Evolutionary conservation across 495 filamentous ascomycete genomes (phyloP), one percentile per base, ranked within the genome.

Genomic region (Lasiosphaeria miniovina): DNA sequence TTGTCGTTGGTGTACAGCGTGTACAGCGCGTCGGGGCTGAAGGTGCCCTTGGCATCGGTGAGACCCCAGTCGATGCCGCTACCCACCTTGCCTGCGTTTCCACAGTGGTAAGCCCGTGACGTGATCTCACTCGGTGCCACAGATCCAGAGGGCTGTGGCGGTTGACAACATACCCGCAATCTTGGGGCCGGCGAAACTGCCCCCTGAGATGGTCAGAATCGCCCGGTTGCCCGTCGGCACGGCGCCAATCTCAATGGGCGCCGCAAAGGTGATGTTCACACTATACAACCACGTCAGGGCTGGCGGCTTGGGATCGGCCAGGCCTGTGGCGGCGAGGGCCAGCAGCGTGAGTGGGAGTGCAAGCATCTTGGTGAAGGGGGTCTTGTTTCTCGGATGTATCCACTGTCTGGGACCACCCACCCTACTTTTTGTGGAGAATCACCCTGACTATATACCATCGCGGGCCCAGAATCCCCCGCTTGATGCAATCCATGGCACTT

Each of bases 21-120:
- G 57, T 68, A 68, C 14, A 68, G 46, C 6, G 62, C 65, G 43
- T 68, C 65, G 6, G 65, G 65, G 55, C 62, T 65, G 55, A 68
- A 68, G 24, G 54, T 52, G 36, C 65, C 62, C 54, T 62, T 59
- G 14, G 43, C 11, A 41, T 62, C 59, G 5, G 65, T 68, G 33
- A 68, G 58, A 36, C 65, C 65, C 62, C 65, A 68, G 62, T 68
- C 62, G 2, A 68, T 49, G 41, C 65, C 65, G 7, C 33, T 55
- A 24, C 53, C 54, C 17, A 68, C 54, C 24, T 58, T 68, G 35
- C 62, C 65, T 67, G 52, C 32, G 32, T 51, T n/a, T 10, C 4
- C 4, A 34, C 17, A 4, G 52, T 5, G n/a, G 38, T 12, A 43
- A n/a, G 35, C 5, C 4, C 6, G 0, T 53, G 50, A 49, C 6